phyloP scores from a whole-genome alignment of 2,329 filamentous ascomycete species.

The Fusarium beomiforme region DNA sequence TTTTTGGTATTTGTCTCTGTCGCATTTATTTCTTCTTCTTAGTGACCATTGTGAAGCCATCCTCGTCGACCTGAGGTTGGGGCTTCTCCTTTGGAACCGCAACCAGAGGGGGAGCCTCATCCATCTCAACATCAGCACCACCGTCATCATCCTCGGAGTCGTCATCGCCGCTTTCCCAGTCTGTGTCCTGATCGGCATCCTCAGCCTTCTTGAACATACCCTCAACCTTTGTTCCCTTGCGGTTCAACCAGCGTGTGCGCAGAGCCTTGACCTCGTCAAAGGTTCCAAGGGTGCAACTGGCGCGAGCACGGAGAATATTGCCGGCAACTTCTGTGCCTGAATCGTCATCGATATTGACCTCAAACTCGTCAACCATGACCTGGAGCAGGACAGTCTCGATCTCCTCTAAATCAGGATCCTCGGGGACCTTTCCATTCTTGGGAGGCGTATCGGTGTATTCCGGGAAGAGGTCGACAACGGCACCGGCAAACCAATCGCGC shows the following conservation, averaged over 20 bases:
- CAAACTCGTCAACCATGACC: conserved; percentile 95
- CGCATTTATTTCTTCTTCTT: conserved; percentile 63
- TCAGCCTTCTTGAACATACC: conserved; percentile 65
- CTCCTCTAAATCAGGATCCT: conserved; percentile 77
- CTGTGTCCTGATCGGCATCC: conserved; percentile 66
- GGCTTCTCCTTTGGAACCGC: conserved; percentile 68
- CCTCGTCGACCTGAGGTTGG: conserved; percentile 79
- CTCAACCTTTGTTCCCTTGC: conserved; percentile 67
- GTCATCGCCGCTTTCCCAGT: conserved; percentile 70
- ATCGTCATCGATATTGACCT: conserved; percentile 91
- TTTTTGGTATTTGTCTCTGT: conserved; percentile 36
- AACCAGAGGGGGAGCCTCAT: conserved; percentile 72
- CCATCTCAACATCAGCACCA: conserved; percentile 72
- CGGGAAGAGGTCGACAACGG: conserved; percentile 81
- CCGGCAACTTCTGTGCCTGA: conserved; percentile 78
- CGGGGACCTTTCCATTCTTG: conserved; percentile 44
- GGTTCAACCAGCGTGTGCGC: conserved; percentile 70
- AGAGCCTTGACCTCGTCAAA: conserved; percentile 73
- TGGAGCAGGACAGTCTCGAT: conserved; percentile 87
- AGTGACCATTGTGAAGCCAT: conserved; percentile 81
- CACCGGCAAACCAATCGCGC: conserved; percentile 95
- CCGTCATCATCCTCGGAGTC: conserved; percentile 65
- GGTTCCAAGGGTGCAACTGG: conserved; percentile 71
- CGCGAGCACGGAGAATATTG: conserved; percentile 74
- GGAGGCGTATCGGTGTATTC: conserved; percentile 64